Conservation (phyloP, 2,329 filamentous ascomycete genomes). For the Aspergillus carbonarius region DNA sequence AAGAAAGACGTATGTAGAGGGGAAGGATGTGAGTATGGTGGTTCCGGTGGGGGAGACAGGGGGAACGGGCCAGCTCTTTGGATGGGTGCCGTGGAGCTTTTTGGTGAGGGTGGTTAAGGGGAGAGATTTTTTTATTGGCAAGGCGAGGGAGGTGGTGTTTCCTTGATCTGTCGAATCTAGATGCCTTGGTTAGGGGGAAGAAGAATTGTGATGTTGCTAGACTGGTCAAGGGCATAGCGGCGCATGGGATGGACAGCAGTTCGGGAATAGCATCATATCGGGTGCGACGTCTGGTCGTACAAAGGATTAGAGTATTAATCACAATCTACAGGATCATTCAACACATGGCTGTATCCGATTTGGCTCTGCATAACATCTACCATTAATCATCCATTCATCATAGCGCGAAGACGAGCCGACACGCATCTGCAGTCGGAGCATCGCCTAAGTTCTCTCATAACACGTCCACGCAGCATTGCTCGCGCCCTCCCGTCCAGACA, state of each 20-base stretch:
- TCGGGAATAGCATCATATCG: too few relatives aligned
- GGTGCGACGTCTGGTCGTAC: too few relatives aligned
- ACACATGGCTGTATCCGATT: too few relatives aligned
- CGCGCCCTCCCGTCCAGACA: slow-evolving; percentile 67
- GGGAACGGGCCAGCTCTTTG: slow-evolving; percentile 35
- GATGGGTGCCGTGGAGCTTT: slow-evolving; percentile 38
- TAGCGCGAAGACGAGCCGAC: too few relatives aligned
- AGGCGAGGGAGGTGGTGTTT: slow-evolving; percentile 13
- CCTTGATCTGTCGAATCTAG: too few relatives aligned
- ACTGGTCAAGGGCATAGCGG: too few relatives aligned
- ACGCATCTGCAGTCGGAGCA: too few relatives aligned
- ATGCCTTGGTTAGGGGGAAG: too few relatives aligned
- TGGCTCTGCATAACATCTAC: background rate
- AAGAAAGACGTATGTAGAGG: slow-evolving; percentile 24
- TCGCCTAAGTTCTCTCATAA: slow-evolving; percentile 27
- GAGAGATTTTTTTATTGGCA: slow-evolving; percentile 40
- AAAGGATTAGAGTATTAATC: too few relatives aligned
- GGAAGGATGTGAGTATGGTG: slow-evolving; percentile 27
- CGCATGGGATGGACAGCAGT: too few relatives aligned
- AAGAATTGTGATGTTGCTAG: too few relatives aligned
- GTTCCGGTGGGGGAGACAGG: slow-evolving; percentile 29
- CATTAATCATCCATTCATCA: background rate
- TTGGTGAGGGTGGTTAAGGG: slow-evolving; percentile 48
- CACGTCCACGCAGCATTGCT: slow-evolving; percentile 27
- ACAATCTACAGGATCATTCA: too few relatives aligned